These are phyloP conservation scores for Diaporthe capsici DNA, from an alignment of 2,329 filamentous ascomycete species.

Conservation along the genomic window DNA sequence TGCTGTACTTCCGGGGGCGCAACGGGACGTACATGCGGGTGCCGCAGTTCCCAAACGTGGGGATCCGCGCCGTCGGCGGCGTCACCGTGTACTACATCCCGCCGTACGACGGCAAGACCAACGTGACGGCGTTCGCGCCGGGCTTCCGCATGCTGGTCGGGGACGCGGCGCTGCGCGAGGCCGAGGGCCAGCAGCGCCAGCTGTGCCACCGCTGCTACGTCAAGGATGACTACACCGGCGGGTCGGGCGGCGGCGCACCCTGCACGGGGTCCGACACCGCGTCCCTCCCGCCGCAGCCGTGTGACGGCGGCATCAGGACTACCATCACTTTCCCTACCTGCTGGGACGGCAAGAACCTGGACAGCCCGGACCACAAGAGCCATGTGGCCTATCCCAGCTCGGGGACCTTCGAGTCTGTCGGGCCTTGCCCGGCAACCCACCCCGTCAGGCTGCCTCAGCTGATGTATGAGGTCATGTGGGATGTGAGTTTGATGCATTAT, in stretches of 20 bases:
- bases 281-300: conserved; percentile 56
- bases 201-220: conserved; percentile 52
- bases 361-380: conserved; percentile 61
- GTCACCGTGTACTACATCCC: conserved; percentile 56
- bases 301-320: conserved; percentile 60
- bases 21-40: conserved; percentile 36
- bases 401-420: conserved; percentile 36
- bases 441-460: conserved; percentile 48
- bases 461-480: conserved; percentile 48
- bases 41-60: conserved; percentile 30
- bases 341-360: conserved; percentile 65
- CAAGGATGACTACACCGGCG: conserved; percentile 42
- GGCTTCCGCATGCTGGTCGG: conserved; percentile 60
- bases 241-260: neutral
- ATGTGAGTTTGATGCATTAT: conserved; percentile 23
- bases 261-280: conserved; percentile 50
- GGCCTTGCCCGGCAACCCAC: conserved; percentile 46
- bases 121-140: conserved; percentile 54
- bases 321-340: conserved; percentile 64
- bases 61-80: conserved; percentile 60
- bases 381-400: conserved; percentile 56
- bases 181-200: conserved; percentile 41
- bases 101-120: conserved; percentile 12
- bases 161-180: conserved; percentile 50
- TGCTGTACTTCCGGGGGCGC: conserved; percentile 30